Base-by-base conservation (phyloP, 352 stramenopile genomes). In the Phytophthora citricola region DNA sequence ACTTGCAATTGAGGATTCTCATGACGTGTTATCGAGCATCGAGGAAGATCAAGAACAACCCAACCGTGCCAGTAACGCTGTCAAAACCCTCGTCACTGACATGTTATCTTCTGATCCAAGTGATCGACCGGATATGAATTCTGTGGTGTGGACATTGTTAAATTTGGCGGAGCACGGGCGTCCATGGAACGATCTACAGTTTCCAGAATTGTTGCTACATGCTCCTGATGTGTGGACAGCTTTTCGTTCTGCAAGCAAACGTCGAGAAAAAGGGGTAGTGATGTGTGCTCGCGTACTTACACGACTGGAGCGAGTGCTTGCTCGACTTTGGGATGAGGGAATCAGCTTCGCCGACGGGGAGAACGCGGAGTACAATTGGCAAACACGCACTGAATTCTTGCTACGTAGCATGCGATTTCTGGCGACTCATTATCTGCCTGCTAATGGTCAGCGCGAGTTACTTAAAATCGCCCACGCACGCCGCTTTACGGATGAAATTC, bases 311-410 rank as follows among this genome's bases (percentile, higher is more conserved):
- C 54, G 36, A 22, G 69, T 77, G 20, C 41, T 77, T 38, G 53
- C 44, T 39, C 54, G 65, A 2, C 48, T 74, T 4, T 77, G 69
- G 69, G 64, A 77, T 46, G 64, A 74, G 4, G 65, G 58, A 1
- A 56, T 73, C 27, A 58, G 27, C 36, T 62, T 69, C 46, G 51
- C 51, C 9, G 65, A 59, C 5, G 65, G 58, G 29, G 65, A 58
- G 11, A 65, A 52, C 22, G 49, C 29, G 14, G 64, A 77, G 11
- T 61, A 56, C 20, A 72, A 66, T 41, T 77, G 69, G 69, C 58
- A 74, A 61, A 77, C 69, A 12, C 58, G 69, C 11, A 77, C 69
- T 10, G 69, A 77, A 32, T 46, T 74, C 26, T 58, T 77, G 24
- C 22, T 77, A 10, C 69, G 66, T n/a, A 77, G 64, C 47, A 58